Percentiles rank a stretch among this genome's conserved stretches.
These are phyloP conservation scores for Clarireedia hainanense DNA, from an alignment of 2,329 filamentous ascomycete species.

Conservation along the genomic window DNA sequence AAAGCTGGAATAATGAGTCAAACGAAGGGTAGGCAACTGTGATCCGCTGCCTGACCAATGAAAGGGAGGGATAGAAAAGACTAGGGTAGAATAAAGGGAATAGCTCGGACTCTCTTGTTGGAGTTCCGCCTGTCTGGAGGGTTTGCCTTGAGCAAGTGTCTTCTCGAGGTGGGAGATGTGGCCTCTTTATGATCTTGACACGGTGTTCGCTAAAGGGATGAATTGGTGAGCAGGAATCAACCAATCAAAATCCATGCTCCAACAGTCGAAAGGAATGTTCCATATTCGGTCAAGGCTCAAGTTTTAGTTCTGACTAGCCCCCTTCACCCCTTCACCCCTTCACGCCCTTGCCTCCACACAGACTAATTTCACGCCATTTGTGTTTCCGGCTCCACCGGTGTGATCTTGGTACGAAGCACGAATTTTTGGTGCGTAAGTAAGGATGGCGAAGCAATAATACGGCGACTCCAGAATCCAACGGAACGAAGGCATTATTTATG, in stretches of 20 bases:
- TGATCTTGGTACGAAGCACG: no score
- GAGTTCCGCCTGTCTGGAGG: background rate
- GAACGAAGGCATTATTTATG: no score
- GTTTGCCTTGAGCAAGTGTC: background rate
- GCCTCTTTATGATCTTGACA: conserved; percentile 12
- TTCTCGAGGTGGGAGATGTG: conserved; percentile 8
- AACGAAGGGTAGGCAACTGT: background rate
- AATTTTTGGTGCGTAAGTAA: no score
- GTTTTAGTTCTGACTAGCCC: no score
- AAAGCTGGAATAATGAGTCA: background rate
- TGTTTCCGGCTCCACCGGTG: no score
- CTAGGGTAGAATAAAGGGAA: background rate
- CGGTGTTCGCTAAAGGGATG: conserved; percentile 7
- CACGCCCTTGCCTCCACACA: no score
- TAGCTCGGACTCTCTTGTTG: background rate
- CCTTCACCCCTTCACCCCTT: no score
- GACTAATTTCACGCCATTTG: no score
- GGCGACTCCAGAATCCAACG: no score
- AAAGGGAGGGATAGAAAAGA: background rate
- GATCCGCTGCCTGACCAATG: background rate
- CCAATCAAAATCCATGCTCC: background rate
- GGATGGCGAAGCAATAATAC: no score
- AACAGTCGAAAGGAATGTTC: background rate
- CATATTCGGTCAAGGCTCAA: background rate
- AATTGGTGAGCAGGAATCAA: background rate